Percentiles rank a stretch among this genome's conserved stretches.
phyloP scores from a whole-genome alignment of 2,329 filamentous ascomycete genomes.

The Fusarium longipes region DNA sequence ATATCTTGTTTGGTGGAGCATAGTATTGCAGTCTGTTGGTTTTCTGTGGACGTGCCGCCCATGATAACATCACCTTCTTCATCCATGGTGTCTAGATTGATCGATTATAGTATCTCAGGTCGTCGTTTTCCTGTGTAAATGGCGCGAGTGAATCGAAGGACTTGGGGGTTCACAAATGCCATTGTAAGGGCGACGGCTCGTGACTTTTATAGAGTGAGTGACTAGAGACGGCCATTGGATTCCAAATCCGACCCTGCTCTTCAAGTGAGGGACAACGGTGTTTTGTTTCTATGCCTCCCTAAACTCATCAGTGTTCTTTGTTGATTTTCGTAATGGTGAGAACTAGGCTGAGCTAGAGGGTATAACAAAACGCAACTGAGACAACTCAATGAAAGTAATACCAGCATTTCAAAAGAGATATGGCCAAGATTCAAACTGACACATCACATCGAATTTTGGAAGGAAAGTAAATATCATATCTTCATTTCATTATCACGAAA shows the following conservation, averaged over 20 bases:
- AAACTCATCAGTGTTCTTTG: not conserved
- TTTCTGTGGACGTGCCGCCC: not conserved
- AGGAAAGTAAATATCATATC: no score
- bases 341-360: not conserved
- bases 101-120: no score
- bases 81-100: not conserved
- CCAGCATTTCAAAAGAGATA: no score
- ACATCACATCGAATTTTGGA: no score
- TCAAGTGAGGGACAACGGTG: not conserved
- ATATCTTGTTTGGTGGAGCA: no score
- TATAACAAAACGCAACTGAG: not conserved
- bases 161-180: not conserved
- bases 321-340: not conserved
- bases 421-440: no score
- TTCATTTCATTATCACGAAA: not conserved
- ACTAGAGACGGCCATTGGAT: not conserved
- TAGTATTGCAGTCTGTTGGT: no score
- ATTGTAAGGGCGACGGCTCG: not conserved
- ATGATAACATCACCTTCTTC: not conserved
- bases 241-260: no score
- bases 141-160: not conserved
- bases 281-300: not conserved
- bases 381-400: not conserved
- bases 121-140: not conserved
- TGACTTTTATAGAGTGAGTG: accelerated